A percentile compares a stretch with the other conserved stretches of the same genome.
These are phyloP conservation scores for Phytophthora tubulina DNA, from an alignment of 352 stramenopile genomes.

Conservation along the genomic window DNA sequence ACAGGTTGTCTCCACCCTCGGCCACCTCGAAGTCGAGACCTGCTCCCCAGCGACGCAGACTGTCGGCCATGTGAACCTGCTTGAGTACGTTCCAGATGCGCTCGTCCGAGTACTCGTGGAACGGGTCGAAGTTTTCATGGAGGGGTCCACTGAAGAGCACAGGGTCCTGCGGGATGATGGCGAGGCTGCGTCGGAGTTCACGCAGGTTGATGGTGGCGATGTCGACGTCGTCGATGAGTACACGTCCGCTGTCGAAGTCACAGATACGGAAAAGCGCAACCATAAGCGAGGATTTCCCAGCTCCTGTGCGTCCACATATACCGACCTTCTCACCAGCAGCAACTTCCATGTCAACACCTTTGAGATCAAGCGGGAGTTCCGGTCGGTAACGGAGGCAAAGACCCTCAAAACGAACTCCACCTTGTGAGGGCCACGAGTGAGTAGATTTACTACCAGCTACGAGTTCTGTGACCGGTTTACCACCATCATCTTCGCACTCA, in stretches of 20 bases:
- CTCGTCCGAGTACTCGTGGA: conserved; percentile 75
- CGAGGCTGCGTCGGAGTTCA: conserved; percentile 35
- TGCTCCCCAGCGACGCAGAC: conserved; percentile 47
- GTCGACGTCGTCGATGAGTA: conserved; percentile 90
- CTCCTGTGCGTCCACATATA: conserved; percentile 61
- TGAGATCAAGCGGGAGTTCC: conserved; percentile 51
- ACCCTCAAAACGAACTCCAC: conserved; percentile 37
- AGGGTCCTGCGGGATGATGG: conserved; percentile 81
- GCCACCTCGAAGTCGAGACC: conserved; percentile 89
- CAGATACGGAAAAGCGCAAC: conserved; percentile 53
- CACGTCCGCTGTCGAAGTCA: conserved; percentile 60
- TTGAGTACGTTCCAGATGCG: conserved; percentile 68
- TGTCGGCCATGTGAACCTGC: conserved; percentile 72
- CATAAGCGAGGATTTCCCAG: conserved; percentile 60
- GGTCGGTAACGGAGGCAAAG: conserved; percentile 51
- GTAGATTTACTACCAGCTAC: neutral
- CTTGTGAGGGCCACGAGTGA: conserved; percentile 33
- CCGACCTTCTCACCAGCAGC: conserved; percentile 60
- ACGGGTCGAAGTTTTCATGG: conserved; percentile 93
- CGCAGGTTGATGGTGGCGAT: conserved; percentile 55
- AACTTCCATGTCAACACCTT: conserved; percentile 49
- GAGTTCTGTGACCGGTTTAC: conserved; percentile 8
- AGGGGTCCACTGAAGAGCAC: conserved; percentile 92
- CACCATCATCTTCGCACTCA: conserved; percentile 17
- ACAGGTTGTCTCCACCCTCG: conserved; percentile 95